A percentile compares a stretch with the other conserved stretches of the same genome.
phyloP scores from a whole-genome alignment of 2,329 filamentous ascomycete genomes.

The Ceratocystis papillata region DNA sequence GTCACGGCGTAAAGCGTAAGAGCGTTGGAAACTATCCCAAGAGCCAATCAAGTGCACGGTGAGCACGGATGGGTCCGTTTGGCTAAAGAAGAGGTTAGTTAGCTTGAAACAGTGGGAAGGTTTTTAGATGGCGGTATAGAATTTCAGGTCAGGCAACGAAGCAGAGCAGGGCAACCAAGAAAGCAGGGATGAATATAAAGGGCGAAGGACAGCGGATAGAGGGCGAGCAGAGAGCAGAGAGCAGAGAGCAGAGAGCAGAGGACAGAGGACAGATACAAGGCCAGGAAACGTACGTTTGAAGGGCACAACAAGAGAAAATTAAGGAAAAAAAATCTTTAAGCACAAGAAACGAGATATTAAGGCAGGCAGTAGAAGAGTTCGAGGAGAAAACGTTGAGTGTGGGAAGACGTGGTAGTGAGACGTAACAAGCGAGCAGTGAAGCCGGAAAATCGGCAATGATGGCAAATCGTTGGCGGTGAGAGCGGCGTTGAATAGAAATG shows the following conservation, averaged over 20 bases:
- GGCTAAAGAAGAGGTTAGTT: conserved; percentile 33
- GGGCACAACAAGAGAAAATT: not conserved
- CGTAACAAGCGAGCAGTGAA: conserved; percentile 12
- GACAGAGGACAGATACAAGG: not conserved
- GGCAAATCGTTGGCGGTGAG: not conserved
- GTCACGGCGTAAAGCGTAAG: conserved; percentile 75
- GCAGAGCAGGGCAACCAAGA: not conserved
- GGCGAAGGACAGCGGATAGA: not conserved
- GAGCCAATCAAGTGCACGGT: conserved; percentile 77
- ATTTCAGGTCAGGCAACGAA: not conserved
- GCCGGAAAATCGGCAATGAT: not conserved
- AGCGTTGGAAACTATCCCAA: conserved; percentile 83
- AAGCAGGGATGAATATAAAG: not conserved
- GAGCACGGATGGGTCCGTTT: conserved; percentile 49
- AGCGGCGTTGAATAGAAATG: not conserved
- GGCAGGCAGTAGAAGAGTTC: not conserved
- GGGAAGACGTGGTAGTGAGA: not conserved
- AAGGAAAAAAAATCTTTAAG: not conserved
- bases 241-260: not conserved
- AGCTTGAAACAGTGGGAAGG: not conserved
- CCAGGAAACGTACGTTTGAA: not conserved
- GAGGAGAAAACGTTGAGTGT: too few relatives aligned
- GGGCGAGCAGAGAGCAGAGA: not conserved
- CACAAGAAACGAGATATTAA: not conserved
- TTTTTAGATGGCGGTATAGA: not conserved